A percentile compares a stretch with the other conserved stretches of the same genome.
These are phyloP conservation scores for Fusarium anthophilum DNA, from an alignment of 2,329 filamentous ascomycete genomes.

Conservation along the genomic window DNA sequence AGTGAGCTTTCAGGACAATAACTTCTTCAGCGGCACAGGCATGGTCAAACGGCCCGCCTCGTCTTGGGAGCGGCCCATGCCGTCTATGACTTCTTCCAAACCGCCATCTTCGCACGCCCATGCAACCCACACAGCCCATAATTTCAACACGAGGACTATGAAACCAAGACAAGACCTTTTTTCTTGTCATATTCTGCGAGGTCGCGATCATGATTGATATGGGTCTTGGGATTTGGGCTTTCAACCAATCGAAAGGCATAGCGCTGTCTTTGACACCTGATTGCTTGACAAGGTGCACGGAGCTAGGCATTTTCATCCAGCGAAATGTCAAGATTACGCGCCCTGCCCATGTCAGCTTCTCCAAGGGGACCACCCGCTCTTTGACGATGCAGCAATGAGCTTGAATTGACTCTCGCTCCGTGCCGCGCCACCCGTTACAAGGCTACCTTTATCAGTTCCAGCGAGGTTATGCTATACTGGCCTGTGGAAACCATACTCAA, in stretches of 20 bases:
- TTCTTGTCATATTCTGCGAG: constrained; percentile 13
- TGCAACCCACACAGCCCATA: constrained; percentile 17
- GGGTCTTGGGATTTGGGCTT: constrained; percentile 18
- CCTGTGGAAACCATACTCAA: not conserved
- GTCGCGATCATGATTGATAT: constrained; percentile 31
- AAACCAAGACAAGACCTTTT: constrained; percentile 7
- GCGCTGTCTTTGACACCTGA: constrained; percentile 53
- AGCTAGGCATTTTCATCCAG: constrained; percentile 55
- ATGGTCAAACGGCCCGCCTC: constrained; percentile 31
- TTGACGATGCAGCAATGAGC: constrained; percentile 7
- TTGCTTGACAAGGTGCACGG: constrained; percentile 57
- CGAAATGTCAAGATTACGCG: constrained; percentile 63
- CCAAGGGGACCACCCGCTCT: constrained; percentile 22
- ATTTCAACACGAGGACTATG: not conserved
- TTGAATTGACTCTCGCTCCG: constrained; percentile 44
- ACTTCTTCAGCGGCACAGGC: constrained; percentile 24
- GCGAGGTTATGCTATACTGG: not conserved
- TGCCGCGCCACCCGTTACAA: constrained; percentile 48
- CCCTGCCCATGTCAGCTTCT: constrained; percentile 50
- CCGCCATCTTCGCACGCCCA: constrained; percentile 21
- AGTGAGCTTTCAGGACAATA: constrained; percentile 47
- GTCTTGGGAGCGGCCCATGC: constrained; percentile 31
- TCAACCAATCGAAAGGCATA: constrained; percentile 54
- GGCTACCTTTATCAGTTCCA: not conserved
- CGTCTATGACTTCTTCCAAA: constrained; percentile 12